Conservation (phyloP, 768 basidiomycete species). For the Lactarius sanguifluus region DNA sequence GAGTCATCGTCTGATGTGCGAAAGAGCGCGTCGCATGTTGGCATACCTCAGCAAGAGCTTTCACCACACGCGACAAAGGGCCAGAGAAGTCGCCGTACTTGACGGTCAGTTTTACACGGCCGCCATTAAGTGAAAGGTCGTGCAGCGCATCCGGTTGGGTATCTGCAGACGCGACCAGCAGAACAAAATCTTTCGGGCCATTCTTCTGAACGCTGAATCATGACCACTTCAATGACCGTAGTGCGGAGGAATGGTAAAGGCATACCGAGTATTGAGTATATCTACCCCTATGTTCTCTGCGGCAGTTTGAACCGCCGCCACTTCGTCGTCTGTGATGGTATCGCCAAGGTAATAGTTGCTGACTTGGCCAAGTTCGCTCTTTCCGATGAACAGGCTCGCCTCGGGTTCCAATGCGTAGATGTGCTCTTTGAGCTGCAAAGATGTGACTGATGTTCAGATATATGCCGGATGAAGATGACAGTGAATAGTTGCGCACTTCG, state of each 20-base stretch:
- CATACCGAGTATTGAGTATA: slow-evolving; percentile 77
- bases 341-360: slow-evolving; percentile 86
- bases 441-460: slow-evolving; percentile 1
- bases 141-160: slow-evolving; percentile 43
- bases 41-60: slow-evolving; percentile 58
- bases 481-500: slow-evolving; percentile 42
- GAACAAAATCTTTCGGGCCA: slow-evolving; percentile 56
- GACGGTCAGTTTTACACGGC: slow-evolving; percentile 54
- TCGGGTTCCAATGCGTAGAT: slow-evolving; percentile 72
- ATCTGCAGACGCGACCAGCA: slow-evolving; percentile 72
- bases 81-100: slow-evolving; percentile 75
- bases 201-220: slow-evolving; percentile 66
- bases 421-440: slow-evolving; percentile 61
- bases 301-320: slow-evolving; percentile 68
- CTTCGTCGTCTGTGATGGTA: slow-evolving; percentile 71
- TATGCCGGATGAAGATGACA: not conserved
- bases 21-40: not conserved
- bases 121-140: slow-evolving; percentile 44
- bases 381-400: slow-evolving; percentile 71
- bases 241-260: slow-evolving; percentile 3
- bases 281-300: slow-evolving; percentile 77
- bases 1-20: not conserved
- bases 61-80: slow-evolving; percentile 52
- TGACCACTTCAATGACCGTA: not conserved
- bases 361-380: slow-evolving; percentile 71